These are phyloP conservation scores for Colletotrichum tanaceti DNA, from an alignment of 2,329 filamentous ascomycete species.

Conservation along the genomic window DNA sequence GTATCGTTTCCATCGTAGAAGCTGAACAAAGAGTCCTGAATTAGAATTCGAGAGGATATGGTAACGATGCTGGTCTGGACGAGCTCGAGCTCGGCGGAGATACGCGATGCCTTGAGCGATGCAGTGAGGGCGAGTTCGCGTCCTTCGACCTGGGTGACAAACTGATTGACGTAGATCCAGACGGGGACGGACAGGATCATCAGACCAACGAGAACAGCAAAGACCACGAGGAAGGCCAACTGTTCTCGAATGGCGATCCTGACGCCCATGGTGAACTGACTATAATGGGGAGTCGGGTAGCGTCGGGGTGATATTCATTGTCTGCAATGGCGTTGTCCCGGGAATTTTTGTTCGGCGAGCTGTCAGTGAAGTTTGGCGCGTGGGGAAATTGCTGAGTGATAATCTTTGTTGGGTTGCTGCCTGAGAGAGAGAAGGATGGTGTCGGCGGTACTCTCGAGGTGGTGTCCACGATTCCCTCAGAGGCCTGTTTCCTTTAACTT, in stretches of 20 bases:
- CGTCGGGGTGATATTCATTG: constrained; percentile 37
- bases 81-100: constrained; percentile 81
- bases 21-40: constrained; percentile 63
- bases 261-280: constrained; percentile 61
- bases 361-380: constrained; percentile 12
- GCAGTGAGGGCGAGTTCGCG: constrained; percentile 80
- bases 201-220: constrained; percentile 79
- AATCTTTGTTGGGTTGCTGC: constrained; percentile 27
- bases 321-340: constrained; percentile 28
- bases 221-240: constrained; percentile 81
- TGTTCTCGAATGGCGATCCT: constrained; percentile 90
- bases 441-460: neutral
- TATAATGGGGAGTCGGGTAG: constrained; percentile 35
- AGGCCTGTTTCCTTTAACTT: neutral
- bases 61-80: constrained; percentile 80
- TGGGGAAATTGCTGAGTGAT: neutral
- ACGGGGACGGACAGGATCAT: constrained; percentile 84
- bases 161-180: constrained; percentile 68
- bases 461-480: constrained; percentile 20
- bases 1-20: constrained; percentile 69
- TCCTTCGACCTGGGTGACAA: constrained; percentile 64
- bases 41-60: constrained; percentile 73
- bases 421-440: constrained; percentile 10
- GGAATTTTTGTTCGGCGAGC: neutral
- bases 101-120: constrained; percentile 85